Conservation (phyloP, 169 alveolate genomes). For the Theileria parva region DNA sequence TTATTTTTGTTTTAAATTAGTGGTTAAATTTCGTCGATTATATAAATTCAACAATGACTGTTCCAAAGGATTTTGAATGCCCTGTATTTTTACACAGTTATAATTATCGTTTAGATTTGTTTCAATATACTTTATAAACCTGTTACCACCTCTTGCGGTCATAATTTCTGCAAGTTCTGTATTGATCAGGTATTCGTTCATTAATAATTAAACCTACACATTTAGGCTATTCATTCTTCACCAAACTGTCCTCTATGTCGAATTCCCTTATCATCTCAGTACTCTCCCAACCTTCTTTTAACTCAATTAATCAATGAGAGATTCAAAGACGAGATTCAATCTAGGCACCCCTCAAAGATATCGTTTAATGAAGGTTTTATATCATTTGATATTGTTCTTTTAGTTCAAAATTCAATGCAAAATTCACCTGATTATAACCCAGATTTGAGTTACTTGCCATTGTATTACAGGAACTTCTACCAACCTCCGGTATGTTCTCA, state of each 20-base stretch:
- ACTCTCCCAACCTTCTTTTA: conserved; percentile 57
- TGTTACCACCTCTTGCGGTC: conserved; percentile 80
- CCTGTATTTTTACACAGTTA: conserved; percentile 13
- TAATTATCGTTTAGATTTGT: conserved; percentile 53
- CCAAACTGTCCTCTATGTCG: conserved; percentile 66
- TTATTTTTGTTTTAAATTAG: not conserved
- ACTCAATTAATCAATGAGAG: conserved; percentile 49
- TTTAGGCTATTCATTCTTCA: not conserved
- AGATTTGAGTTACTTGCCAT: not conserved
- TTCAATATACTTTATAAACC: conserved; percentile 73
- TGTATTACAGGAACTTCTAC: not conserved
- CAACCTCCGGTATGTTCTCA: not conserved
- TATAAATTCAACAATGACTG: conserved; percentile 9
- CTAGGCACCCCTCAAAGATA: not conserved
- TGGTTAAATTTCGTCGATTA: not conserved
- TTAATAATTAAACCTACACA: not conserved
- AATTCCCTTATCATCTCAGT: conserved; percentile 39
- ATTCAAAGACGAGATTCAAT: conserved; percentile 38
- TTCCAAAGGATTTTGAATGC: conserved; percentile 50
- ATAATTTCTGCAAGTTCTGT: conserved; percentile 76
- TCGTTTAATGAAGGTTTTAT: not conserved
- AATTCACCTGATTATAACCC: not conserved
- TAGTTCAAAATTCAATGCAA: not conserved
- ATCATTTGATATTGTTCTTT: no score
- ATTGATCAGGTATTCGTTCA: conserved; percentile 67